Percentiles rank a stretch among this genome's conserved stretches.
Evolutionary conservation across 192 early-diverging fungal species (phyloP).

Genomic region (Jimgerdemannia flammicorona): DNA sequence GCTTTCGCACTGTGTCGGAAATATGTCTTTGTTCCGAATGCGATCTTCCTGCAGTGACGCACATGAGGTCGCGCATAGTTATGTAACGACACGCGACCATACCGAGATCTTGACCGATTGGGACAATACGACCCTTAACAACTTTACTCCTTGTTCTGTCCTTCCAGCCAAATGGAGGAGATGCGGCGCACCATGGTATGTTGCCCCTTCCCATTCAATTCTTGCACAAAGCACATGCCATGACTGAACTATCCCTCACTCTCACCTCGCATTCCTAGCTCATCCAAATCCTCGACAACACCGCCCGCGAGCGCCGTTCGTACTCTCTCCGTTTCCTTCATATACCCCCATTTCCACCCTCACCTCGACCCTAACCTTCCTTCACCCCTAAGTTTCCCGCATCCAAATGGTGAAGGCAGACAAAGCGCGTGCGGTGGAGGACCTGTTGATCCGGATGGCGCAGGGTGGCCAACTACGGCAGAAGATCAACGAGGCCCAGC

Average conservation of each 20-base stretch:
- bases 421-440: slow-evolving; percentile 85
- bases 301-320: slow-evolving; percentile 79
- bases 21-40: background rate
- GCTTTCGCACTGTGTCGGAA: background rate
- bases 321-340: slow-evolving; percentile 7
- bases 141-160: slow-evolving; percentile 7
- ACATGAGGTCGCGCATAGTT: no score
- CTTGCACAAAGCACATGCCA: background rate
- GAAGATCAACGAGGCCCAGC: slow-evolving; percentile 78
- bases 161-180: slow-evolving; percentile 78
- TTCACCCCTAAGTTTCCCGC: slow-evolving; percentile 60
- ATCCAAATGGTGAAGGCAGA: slow-evolving; percentile 90
- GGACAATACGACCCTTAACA: background rate
- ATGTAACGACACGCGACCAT: background rate
- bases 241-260: background rate
- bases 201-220: background rate
- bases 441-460: slow-evolving; percentile 89
- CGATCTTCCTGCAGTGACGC: background rate
- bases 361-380: background rate
- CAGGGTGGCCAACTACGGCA: slow-evolving; percentile 75
- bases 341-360: background rate
- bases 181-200: slow-evolving; percentile 72
- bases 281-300: slow-evolving; percentile 74
- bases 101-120: slow-evolving; percentile 2
- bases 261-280: slow-evolving; percentile 42